Percentiles rank a stretch among this genome's conserved stretches.
Conservation (phyloP, 169 alveolate genomes). For the Ichthyophthirius multifiliis region DNA sequence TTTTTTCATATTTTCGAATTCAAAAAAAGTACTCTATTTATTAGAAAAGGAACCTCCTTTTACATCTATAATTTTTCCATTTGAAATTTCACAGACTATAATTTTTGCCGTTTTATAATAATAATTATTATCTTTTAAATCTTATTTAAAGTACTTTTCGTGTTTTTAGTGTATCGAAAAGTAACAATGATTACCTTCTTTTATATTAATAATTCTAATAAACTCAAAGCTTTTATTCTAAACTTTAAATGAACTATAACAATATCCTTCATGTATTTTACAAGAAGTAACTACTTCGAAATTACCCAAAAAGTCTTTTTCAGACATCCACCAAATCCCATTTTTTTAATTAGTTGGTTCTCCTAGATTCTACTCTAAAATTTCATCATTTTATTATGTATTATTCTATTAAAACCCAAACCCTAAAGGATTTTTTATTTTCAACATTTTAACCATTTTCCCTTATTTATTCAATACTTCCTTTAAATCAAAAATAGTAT, state of each 20-base stretch:
- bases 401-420: background rate
- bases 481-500: constrained; percentile 53
- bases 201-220: background rate
- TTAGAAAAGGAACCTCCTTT: background rate
- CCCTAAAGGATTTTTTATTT: constrained; percentile 19
- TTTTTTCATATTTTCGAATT: background rate
- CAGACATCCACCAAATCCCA: background rate
- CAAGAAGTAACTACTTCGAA: background rate
- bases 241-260: background rate
- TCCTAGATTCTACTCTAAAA: background rate
- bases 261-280: background rate
- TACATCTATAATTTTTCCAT: background rate
- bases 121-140: background rate
- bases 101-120: background rate
- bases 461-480: constrained; percentile 36
- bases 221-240: background rate
- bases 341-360: background rate
- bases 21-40: background rate
- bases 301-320: background rate
- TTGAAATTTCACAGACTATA: background rate
- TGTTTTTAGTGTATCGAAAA: background rate
- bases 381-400: background rate
- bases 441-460: constrained; percentile 2
- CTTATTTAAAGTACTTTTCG: background rate
- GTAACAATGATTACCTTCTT: background rate